Evolutionary conservation across 495 filamentous ascomycete species (phyloP), one percentile per base, ranked within the genome.

Genomic region (Podospora conica): DNA sequence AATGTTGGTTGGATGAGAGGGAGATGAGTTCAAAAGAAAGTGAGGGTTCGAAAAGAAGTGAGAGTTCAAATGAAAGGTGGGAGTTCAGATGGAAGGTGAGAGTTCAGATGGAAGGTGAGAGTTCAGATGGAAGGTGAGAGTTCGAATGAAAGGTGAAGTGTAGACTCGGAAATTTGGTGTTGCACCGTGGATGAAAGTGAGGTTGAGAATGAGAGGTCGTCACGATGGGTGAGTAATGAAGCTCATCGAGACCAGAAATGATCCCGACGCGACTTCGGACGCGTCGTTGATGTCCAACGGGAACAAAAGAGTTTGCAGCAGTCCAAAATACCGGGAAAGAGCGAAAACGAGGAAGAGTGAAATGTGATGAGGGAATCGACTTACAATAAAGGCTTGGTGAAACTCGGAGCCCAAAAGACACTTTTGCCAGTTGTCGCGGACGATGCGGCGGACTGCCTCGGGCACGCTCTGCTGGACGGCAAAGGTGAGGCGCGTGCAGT

Each of bases 381-480:
- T 80, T 68, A 83, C 81, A 62, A 82, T 60, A 64, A 82, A 83
- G 15, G 79, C 78, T 29, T 79, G 75, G 63, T 83, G 81, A 66
- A 82, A 83, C 56, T 83, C 81, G 60, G 78, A 79, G 20, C 81
- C 81, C n/a, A 81, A 65, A n/a, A 82, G 65, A 53, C 77, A 81
- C 61, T 81, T 81, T 58, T 81, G 74, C 81, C 81, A 83, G 63
- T 81, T 77, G 55, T 82, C 79, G 9, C 81, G 75, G 9, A 83
- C 65, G 20, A 76, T 70, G 63, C 78, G 75, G 27, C 81, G 75
- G 9, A 82, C 81, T 4, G 79, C 76, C 66, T 79, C 76, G 20
- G 81, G 75, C 9, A 78, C 61, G 62, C 78, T 77, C 63, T 79
- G 77, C 24, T 76, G 72, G 33, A 82, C 68, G 55, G 74, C 75